These are phyloP conservation scores for Calendula officinalis DNA, from an alignment of 129 eudicot genomes.

Conservation along the genomic window DNA sequence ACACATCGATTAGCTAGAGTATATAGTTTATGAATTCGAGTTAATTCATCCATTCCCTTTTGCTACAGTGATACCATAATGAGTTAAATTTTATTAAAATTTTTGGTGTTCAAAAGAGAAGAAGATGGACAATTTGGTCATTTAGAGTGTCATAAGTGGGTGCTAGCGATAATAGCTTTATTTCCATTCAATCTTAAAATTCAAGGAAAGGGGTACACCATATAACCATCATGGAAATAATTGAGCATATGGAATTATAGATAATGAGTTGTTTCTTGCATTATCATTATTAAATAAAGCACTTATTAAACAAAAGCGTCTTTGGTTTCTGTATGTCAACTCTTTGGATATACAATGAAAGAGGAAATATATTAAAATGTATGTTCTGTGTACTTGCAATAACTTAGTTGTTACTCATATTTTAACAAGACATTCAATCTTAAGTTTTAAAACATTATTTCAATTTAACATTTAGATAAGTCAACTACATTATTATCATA, in stretches of 20 bases:
- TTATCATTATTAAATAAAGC: conserved; percentile 22
- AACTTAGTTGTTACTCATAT: too few species aligned
- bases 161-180: conserved; percentile 4
- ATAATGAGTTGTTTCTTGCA: conserved; percentile 25
- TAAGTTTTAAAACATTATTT: too few species aligned
- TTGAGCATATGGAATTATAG: conserved; percentile 17
- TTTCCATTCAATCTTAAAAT: conserved; percentile 16
- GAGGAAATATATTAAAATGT: not conserved
- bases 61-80: too few species aligned
- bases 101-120: not conserved
- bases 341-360: not conserved
- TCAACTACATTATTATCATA: too few species aligned
- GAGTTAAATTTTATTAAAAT: too few species aligned
- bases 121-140: conserved; percentile 17
- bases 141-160: not conserved
- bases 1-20: too few species aligned
- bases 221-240: conserved; percentile 24
- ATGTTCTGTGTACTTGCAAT: not conserved
- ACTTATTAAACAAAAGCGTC: not conserved
- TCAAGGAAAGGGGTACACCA: conserved; percentile 29
- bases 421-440: too few species aligned
- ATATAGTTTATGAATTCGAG: too few species aligned
- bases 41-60: too few species aligned
- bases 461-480: too few species aligned
- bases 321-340: conserved; percentile 16